Conservation (phyloP, 2,329 filamentous ascomycete species). For the Thielaviopsis ethacetica region DNA sequence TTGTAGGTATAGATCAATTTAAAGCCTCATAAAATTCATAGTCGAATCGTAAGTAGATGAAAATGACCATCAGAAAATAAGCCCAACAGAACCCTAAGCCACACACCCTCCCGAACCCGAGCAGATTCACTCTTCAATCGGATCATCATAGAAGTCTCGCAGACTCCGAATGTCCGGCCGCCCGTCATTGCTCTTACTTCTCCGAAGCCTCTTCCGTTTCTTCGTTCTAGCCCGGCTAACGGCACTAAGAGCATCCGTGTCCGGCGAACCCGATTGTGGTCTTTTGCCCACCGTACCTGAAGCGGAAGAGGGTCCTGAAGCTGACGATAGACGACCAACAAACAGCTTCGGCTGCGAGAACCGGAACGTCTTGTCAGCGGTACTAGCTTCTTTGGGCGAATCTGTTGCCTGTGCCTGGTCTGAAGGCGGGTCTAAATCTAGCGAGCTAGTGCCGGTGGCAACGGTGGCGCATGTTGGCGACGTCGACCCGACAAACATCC, state of each 20-base stretch:
- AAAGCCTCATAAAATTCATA: not conserved
- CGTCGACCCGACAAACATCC: not conserved
- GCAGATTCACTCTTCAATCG: slow-evolving; percentile 3
- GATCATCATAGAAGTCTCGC: slow-evolving; percentile 7
- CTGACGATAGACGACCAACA: slow-evolving; percentile 6
- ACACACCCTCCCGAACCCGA: not conserved
- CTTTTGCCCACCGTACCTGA: not conserved
- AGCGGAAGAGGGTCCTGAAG: not conserved
- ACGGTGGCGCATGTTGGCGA: not conserved
- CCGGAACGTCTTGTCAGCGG: not conserved
- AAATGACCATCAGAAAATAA: not conserved
- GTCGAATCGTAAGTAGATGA: not conserved
- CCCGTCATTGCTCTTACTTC: not conserved
- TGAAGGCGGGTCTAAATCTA: not conserved
- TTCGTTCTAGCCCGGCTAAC: not conserved
- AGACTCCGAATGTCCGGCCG: slow-evolving; percentile 8
- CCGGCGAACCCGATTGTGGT: not conserved
- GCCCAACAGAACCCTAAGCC: not conserved
- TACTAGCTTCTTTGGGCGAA: not conserved
- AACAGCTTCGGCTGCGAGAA: slow-evolving; percentile 7
- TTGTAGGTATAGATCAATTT: not conserved
- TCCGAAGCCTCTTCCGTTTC: not conserved
- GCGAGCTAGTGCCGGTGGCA: not conserved
- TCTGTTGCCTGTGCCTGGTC: not conserved
- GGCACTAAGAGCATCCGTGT: not conserved